Evolutionary conservation across 2,329 filamentous ascomycete species (phyloP), one percentile per base, ranked within the genome.

Genomic region (Trichoderma simmonsii): DNA sequence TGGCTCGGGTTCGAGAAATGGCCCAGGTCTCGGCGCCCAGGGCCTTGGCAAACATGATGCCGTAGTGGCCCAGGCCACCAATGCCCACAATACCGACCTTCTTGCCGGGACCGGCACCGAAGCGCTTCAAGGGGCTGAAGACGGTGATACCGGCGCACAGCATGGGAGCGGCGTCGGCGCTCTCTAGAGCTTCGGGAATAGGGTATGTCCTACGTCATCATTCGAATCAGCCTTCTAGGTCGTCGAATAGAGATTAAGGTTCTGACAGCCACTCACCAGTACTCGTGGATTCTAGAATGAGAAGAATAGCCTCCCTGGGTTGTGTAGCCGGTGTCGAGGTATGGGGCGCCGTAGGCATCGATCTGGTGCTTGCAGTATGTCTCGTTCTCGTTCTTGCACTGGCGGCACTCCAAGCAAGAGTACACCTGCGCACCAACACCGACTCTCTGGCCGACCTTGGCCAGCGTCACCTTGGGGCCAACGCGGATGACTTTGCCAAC

Each of bases 131-230:
- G 1, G 94, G 93, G 73, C 89, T 92, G 84, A 90, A 97, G 72
- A 90, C 90, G 4, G 94, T 97, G 75, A 97, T 86, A 74, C 94
- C 94, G 54, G 93, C 94, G 81, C 94, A 97, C 76, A 96, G 87
- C 92, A 95, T 94, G 11, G 92, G 92, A 2, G 93, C 93, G 1
- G 91, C 92, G 65, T 90, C 82, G 70, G 83, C 81, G 75, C 86
- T 88, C 11, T 85, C 77, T 60, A 97, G 86, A 67, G 85, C 88
- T 36, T 94, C 92, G 43, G 93, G 94, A 74, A 97, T 95, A 78
- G 92, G 91, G 78, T 88, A 90, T 60, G 88, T 86, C 86, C 86
- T 87, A 73, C 14, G 11, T 3, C 6, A n/a, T 43, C 39, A 28
- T 15, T 3, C 15, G 26, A 39, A 36, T 70, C n/a, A 54, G 60